Evolutionary conservation across 1,284 basidiomycete species (phyloP).

Genomic region (Cryptococcus deneoformans): DNA sequence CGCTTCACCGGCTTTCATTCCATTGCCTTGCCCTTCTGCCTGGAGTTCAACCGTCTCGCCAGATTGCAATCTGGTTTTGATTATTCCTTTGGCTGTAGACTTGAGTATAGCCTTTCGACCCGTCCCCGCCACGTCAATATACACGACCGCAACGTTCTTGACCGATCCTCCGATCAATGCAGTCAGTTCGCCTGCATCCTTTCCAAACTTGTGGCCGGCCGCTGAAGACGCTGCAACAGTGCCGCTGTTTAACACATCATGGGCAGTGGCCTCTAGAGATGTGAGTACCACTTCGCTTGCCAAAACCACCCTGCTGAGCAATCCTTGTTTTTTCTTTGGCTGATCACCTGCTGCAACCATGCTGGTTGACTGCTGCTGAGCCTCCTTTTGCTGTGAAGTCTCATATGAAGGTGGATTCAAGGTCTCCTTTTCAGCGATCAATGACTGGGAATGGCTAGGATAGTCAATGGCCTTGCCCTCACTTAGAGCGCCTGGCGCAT

Average conservation of each 20-base stretch:
- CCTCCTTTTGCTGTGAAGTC: neutral
- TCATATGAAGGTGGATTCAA: too few relatives aligned
- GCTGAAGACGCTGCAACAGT: conserved; percentile 59
- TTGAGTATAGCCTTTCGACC: conserved; percentile 66
- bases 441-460: neutral
- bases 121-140: conserved; percentile 69
- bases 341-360: neutral
- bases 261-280: conserved; percentile 64
- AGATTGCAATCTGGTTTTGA: conserved; percentile 41
- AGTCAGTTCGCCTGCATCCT: conserved; percentile 61
- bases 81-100: conserved; percentile 46
- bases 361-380: neutral
- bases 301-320: conserved; percentile 57
- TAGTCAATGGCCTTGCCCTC: neutral
- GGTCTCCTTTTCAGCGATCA: too few relatives aligned
- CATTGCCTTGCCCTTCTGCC: conserved; percentile 49
- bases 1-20: conserved; percentile 62
- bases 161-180: conserved; percentile 60
- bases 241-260: conserved; percentile 60
- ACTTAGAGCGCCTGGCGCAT: neutral
- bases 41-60: conserved; percentile 41
- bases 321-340: conserved; percentile 32
- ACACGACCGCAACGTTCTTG: conserved; percentile 69
- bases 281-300: conserved; percentile 71
- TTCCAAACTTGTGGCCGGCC: conserved; percentile 61